Conservation (phyloP, 2,329 filamentous ascomycete genomes). For the Paramyrothecium sp. region DNA sequence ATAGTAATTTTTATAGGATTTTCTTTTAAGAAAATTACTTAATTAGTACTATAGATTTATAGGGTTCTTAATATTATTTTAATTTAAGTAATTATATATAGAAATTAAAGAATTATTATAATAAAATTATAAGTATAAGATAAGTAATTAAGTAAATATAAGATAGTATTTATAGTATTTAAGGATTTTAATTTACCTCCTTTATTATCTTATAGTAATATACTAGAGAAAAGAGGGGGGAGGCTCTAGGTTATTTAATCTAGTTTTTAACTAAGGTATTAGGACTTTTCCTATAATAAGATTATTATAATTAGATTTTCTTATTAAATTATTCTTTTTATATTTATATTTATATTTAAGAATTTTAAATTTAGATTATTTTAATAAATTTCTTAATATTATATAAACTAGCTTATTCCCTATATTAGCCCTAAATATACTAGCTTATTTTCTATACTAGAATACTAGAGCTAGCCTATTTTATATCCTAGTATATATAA, state of each 20-base stretch:
- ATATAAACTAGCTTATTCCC: background rate
- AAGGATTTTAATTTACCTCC: background rate
- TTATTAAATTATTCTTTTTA: background rate
- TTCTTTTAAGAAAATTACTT: background rate
- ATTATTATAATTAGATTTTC: background rate
- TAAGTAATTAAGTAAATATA: background rate
- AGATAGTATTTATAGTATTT: background rate
- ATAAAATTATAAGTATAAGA: background rate
- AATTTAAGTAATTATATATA: background rate
- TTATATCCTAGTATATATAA: background rate
- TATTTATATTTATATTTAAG: background rate
- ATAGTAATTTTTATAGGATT: background rate
- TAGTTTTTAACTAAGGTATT: too few species aligned
- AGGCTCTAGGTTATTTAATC: too few species aligned
- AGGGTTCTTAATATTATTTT: background rate
- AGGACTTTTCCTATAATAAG: background rate
- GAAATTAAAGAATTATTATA: background rate
- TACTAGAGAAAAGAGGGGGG: too few species aligned
- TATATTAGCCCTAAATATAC: too few species aligned
- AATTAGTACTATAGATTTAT: background rate
- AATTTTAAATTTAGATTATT: background rate
- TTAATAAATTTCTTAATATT: background rate
- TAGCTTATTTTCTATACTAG: background rate
- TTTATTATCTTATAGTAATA: background rate
- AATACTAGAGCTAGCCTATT: background rate